Base-by-base conservation (phyloP, 176 grass and related monocot species). In the Triticum monococcum region DNA sequence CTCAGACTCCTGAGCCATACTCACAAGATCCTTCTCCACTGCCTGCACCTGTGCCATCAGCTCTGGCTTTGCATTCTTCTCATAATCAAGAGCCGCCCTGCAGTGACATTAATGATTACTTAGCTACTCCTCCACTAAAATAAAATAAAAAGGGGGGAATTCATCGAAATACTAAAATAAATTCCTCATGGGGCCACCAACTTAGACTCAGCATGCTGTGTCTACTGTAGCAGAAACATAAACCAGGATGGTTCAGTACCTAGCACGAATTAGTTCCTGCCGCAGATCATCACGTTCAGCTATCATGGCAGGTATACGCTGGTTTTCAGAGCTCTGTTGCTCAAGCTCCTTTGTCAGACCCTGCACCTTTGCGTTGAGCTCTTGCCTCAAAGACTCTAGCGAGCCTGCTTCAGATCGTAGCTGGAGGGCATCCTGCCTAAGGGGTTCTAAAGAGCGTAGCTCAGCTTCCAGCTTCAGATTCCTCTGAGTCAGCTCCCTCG, bases 21-120 rank as follows among this genome's bases (percentile, higher is more conserved):
- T 72, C 18, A 94, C 86, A 28, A 94, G 89, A 91, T 94, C 89
- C n/a, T 89, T 94, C 86, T 94, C 92, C 92, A 91, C 86, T 74
- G 75, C 75, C 73, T 85, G 86, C 54, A 88, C 89, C 65, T 89
- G 89, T 68, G 72, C 86, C 25, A 31, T 71, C 45, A 86, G 64
- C 26, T 91, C 83, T 41, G 92, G 69, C 57, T 84, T 91, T 79
- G 87, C 89, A 4, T 81, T 81, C 80, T 89, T 87, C 71, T 89
- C 92, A 24, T 87, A 94, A 68, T 91, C 92, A 84, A 86, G 81
- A 4, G 28, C 17, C 5, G 18, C 36, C 84, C 89, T 94, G 59
- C 23, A 70, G 65, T 75, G 43, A 70, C 16, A 79, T 38, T 65
- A 83, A 56, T 28, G n/a, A n/a, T n/a, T n/a, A 64, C 72, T 89